phyloP scores from a whole-genome alignment of 129 eudicot species.

The Chrysanthemum lavandulifolium region DNA sequence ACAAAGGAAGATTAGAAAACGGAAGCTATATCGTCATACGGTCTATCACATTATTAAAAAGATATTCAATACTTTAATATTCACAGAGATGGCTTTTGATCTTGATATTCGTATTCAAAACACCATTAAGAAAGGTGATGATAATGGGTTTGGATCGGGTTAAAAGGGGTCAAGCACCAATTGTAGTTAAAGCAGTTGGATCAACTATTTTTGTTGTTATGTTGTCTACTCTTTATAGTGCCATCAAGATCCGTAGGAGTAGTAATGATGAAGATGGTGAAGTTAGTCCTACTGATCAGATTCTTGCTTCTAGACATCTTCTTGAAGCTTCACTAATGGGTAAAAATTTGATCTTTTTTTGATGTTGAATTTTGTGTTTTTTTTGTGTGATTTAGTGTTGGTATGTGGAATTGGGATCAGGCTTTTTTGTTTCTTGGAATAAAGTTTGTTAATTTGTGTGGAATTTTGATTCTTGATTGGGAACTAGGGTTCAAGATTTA shows the following conservation, averaged over 20 bases:
- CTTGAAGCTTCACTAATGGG: background rate
- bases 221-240: constrained; percentile 47
- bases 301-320: constrained; percentile 53
- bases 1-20: too few relatives aligned
- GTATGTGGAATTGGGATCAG: background rate
- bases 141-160: constrained; percentile 63
- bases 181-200: constrained; percentile 60
- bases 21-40: too few relatives aligned
- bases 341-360: background rate
- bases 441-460: background rate
- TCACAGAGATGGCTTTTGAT: constrained; percentile 57
- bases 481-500: background rate
- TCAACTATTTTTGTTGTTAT: constrained; percentile 36
- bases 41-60: too few relatives aligned
- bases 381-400: too few relatives aligned
- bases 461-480: background rate
- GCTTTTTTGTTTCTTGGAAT: constrained; percentile 18
- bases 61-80: too few relatives aligned
- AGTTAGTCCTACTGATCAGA: constrained; percentile 76
- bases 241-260: constrained; percentile 46
- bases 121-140: constrained; percentile 69
- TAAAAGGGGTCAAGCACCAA: constrained; percentile 73
- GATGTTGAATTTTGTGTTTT: too few relatives aligned
- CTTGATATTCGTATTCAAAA: constrained; percentile 59
- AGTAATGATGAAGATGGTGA: constrained; percentile 49